Base-by-base conservation (phyloP, 2,329 filamentous ascomycete species). In the Alternaria panax region DNA sequence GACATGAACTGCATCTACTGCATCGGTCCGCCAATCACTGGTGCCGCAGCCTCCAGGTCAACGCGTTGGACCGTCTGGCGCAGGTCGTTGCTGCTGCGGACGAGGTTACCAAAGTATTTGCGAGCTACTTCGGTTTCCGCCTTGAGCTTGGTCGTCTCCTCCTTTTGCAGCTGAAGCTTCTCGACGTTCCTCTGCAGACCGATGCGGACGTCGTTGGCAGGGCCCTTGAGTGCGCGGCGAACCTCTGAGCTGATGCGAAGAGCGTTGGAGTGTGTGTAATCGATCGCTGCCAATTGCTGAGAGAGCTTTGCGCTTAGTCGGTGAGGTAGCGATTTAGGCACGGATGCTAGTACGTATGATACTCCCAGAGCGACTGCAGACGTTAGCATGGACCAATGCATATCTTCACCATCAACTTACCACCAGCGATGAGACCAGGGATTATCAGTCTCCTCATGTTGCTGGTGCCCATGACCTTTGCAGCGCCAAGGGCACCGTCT, bases 201-300 rank as follows among this genome's bases (percentile, higher is more conserved):
- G 42, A 92, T 88, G 54, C 93, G 90, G 7, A 99, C 86, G 70
- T 92, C 93, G 72, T 94, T 91, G 1, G 93, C 92, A 1, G 95
- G 95, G 70, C 91, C 88, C 60, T 92, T 92, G 38, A 99, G 87
- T 8, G 97, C 92, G 75, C 93, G 92, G 67, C 94, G 92, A 41
- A 97, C 92, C 54, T 96, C 91, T 25, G 87, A 85, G 22, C 92
- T 90, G 72, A 99, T 96, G 54, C 95, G 91, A 18, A 86, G 84
- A 43, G 93, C 88, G 81, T 99, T 99, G 66, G 87, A 81, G 78
- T 99, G 95, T 1, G 95, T 92, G 75, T 98, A 99, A 80, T 99
- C 95, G 73, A 97, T 88, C 18, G 90, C 86, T 7, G 86, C 82
- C 36, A 99, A 88, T 71, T 93, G 92, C 30, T 87, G 83, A 2